These are phyloP conservation scores for Magnaporthiopsis incrustans DNA, from an alignment of 2,329 filamentous ascomycete species.

Conservation along the genomic window DNA sequence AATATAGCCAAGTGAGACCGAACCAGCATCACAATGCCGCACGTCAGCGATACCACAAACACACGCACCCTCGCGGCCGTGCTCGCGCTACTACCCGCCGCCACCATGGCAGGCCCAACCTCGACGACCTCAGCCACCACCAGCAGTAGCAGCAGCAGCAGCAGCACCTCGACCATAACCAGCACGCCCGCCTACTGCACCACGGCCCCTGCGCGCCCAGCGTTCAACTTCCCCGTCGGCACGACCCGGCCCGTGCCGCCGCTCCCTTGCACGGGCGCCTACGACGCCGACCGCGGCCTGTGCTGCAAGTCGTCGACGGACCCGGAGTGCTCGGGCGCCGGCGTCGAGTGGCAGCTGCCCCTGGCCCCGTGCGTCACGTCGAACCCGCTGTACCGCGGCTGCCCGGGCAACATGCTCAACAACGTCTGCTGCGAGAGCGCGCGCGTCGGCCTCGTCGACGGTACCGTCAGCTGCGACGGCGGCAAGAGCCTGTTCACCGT, in stretches of 20 bases:
- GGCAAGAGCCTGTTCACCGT: conserved; percentile 6
- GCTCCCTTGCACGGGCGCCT: conserved; percentile 6
- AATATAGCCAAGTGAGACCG: not conserved
- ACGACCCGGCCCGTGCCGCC: not conserved
- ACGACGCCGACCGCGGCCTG: conserved; percentile 2
- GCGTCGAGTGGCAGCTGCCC: conserved; percentile 8
- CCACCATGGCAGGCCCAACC: not conserved
- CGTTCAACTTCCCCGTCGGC: not conserved
- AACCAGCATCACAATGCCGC: not conserved
- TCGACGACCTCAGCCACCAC: conserved; percentile 16
- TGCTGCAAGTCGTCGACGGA: conserved; percentile 6
- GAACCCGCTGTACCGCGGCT: conserved; percentile 7
- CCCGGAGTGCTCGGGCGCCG: not conserved
- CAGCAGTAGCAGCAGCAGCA: not conserved
- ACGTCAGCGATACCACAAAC: not conserved
- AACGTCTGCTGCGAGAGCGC: conserved; percentile 8
- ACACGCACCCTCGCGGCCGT: not conserved
- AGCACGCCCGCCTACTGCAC: conserved; percentile 7
- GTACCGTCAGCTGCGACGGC: conserved; percentile 20
- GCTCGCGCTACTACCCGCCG: conserved; percentile 4
- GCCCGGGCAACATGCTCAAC: conserved; percentile 9
- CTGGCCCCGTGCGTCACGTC: conserved; percentile 3
- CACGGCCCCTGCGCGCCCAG: not conserved
- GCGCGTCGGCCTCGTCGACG: not conserved
- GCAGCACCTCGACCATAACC: not conserved